Evolutionary conservation across 2,329 filamentous ascomycete species (phyloP).

Genomic region (Eutypella sp.): DNA sequence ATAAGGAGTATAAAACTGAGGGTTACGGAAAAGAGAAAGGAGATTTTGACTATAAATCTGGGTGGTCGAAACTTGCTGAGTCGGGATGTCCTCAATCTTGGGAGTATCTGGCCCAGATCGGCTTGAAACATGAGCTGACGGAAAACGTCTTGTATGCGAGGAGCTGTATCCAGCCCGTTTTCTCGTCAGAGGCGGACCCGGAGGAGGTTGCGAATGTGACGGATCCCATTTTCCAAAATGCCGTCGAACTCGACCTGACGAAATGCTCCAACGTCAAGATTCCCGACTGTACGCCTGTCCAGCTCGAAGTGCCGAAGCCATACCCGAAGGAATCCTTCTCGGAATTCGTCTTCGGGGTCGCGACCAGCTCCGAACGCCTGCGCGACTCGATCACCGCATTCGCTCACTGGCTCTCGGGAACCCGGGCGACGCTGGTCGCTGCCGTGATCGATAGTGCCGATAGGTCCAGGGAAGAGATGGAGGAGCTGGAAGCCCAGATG

Average conservation of each 20-base stretch:
- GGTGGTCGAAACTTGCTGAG: constrained; percentile 1
- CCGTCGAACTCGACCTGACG: constrained; percentile 26
- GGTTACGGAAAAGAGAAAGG: too few relatives aligned
- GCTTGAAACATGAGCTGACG: constrained; percentile 29
- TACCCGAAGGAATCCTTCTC: constrained; percentile 39
- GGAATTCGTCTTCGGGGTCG: constrained; percentile 53
- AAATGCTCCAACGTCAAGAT: constrained; percentile 22
- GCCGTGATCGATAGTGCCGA: constrained; percentile 41
- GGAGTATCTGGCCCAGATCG: constrained; percentile 21
- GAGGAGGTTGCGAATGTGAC: constrained; percentile 33
- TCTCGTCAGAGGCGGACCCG: constrained; percentile 30
- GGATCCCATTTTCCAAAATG: constrained; percentile 30
- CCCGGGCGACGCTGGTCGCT: constrained; percentile 47
- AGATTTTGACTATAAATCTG: too few relatives aligned
- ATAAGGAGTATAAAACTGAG: too few relatives aligned
- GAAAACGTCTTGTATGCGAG: constrained; percentile 39
- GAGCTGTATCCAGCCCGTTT: constrained; percentile 37
- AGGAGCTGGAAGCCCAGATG: constrained; percentile 26
- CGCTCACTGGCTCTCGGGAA: constrained; percentile 50
- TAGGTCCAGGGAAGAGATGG: constrained; percentile 23
- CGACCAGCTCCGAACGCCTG: constrained; percentile 47
- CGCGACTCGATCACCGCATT: constrained; percentile 46
- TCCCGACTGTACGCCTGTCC: constrained; percentile 37
- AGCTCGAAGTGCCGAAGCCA: constrained; percentile 40
- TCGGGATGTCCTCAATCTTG: constrained; percentile 19